Evolutionary conservation across 805 yeast species (phyloP), one percentile per base, ranked within the genome.

Genomic region (Saturnispora halmiae): DNA sequence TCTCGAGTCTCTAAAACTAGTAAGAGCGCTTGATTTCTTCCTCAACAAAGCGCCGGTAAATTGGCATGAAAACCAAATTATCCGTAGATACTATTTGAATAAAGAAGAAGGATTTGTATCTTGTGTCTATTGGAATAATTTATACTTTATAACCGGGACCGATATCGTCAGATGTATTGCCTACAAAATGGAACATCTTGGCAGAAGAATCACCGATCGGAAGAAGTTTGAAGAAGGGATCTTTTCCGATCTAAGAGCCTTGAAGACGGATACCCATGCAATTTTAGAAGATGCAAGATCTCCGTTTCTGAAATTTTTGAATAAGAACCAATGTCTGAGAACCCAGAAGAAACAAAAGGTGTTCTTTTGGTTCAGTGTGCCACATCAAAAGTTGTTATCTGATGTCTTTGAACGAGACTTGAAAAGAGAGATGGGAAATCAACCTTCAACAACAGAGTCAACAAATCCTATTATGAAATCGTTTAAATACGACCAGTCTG

Each of bases 331-430:
- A 48, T 90, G 97, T 56, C 67, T 90, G 20, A 72, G 95, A 51
- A 90, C 98, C 0, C 96, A 90, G 54, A 90, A 90, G 70, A 90
- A 92, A 55, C 98, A 90, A 58, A 90, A 92, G 56, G 96, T 90
- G 32, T 90, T 90, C 58, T 86, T 82, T 60, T 92, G 97, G 97
- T 87, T 83, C 59, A 82, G 88, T 55, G 96, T 92, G 8, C 92
- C 92, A 19, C 97, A 90, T 60, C 95, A 88, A 55, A 78, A 82
- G 55, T 66, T 90, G 33, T 88, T 92, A 72, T 77, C 86, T 2
- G 97, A 92, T 60, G 96, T 96, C 1, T 63, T 92, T 34, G 96
- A 88, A 58, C 70, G 97, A 51, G 97, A 92, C 58, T 62, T 88
- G 55, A 87, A 85, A 61, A 78, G 82, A 50, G 96, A 88, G 56